Base-by-base conservation (phyloP, 345 rosid genomes). In the Lepidium didymum region DNA sequence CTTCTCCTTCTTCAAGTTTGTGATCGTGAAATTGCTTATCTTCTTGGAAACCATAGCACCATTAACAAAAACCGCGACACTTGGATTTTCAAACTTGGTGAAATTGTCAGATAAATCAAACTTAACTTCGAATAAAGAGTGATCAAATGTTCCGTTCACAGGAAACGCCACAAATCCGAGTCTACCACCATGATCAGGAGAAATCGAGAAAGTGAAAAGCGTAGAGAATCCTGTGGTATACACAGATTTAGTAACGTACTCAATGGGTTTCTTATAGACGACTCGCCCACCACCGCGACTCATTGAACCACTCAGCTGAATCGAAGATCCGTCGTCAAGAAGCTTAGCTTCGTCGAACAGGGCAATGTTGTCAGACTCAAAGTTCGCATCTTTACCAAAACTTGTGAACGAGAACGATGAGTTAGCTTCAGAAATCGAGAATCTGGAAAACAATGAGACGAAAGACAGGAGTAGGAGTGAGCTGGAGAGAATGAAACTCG, bases 121-220 rank as follows among this genome's bases (percentile, higher is more conserved):
- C 77, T 83, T 87, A 33, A 50, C 81, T 74, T 74, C 34, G 77
- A 27, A 49, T 70, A 77, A 71, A 79, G 53, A 70, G 56, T 23
- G 64, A 29, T 68, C 70, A 14, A 59, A 7, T 7, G 67, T 79
- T 13, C 27, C 71, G 47, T 74, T 62, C 47, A 46, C 80, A 50
- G 97, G 96, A 69, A 80, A 80, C 81, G 87, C 67, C 19, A 85
- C 67, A 56, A 93, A 85, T 31, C 89, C 90, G 57, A 93, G 75
- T 50, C 91, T 91, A 56, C 79, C 87, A 27, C 87, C 90, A 50
- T 10, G 52, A 10, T 18, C 69, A 15, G 53, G 68, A 21, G 89
- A 68, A 38, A 92, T 63, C 0, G 86, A 83, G 72, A 93, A 88
- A 13, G 97, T 74, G 73, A 93, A 80, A 40, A 75, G 42, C 40